A percentile compares a stretch with the other conserved stretches of the same genome.
Conservation (phyloP, 768 basidiomycete genomes). For the Tylopilus cervinicoccineus region DNA sequence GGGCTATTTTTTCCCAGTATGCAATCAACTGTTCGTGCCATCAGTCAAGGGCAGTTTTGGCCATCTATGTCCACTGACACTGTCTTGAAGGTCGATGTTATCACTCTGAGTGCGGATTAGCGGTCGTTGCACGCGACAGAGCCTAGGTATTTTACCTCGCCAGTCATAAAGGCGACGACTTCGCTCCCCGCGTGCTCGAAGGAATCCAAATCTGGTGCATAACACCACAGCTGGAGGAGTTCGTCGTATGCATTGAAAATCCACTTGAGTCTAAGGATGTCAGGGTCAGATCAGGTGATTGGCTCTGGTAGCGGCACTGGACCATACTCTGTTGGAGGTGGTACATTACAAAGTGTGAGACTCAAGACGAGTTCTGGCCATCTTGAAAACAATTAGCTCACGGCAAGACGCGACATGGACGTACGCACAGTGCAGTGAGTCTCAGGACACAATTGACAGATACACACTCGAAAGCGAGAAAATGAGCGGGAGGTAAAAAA, state of each 20-base stretch:
- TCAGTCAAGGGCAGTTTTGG: constrained; percentile 8
- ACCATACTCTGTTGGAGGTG: constrained; percentile 62
- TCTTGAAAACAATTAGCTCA: constrained; percentile 33
- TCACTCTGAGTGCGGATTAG: constrained; percentile 11
- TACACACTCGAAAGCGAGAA: constrained; percentile 64
- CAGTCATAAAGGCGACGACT: constrained; percentile 50
- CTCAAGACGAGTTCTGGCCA: constrained; percentile 72
- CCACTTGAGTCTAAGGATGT: constrained; percentile 47
- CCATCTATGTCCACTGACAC: constrained; percentile 39
- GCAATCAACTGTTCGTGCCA: constrained; percentile 49
- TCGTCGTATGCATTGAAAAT: constrained; percentile 62
- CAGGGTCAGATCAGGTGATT: neutral
- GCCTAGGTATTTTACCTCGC: constrained; percentile 42
- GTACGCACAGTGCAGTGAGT: constrained; percentile 59
- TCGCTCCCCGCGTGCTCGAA: constrained; percentile 67
- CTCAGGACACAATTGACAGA: constrained; percentile 57
- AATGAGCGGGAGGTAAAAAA: constrained; percentile 61
- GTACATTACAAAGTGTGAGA: constrained; percentile 64
- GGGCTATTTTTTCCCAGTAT: constrained; percentile 55
- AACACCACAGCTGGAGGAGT: constrained; percentile 57
- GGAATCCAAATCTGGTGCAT: constrained; percentile 59
- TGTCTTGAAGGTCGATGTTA: constrained; percentile 58
- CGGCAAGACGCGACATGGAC: neutral
- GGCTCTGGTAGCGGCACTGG: neutral
- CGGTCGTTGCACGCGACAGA: neutral